Evolutionary conservation across 495 filamentous ascomycete genomes (phyloP).

Genomic region (Penicillium subrubescens): DNA sequence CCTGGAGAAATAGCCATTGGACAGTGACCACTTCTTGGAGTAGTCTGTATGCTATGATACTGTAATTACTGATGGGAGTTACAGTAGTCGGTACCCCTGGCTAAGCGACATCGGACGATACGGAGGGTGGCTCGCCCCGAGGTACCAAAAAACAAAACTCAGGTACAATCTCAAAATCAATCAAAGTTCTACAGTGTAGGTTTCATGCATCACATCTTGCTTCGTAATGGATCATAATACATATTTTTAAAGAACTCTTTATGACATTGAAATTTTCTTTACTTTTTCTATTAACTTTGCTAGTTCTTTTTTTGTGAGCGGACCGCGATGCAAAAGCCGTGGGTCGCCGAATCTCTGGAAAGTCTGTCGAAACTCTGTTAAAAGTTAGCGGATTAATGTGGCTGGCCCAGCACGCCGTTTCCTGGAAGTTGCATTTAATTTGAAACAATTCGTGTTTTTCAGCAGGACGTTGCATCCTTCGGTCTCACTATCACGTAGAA

Average conservation of each 20-base stretch:
- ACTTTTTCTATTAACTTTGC: background rate
- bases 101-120: background rate
- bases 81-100: no score
- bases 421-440: slow-evolving; percentile 1
- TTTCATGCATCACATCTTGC: background rate
- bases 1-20: background rate
- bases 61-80: background rate
- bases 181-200: background rate
- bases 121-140: background rate
- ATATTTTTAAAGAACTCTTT: slow-evolving; percentile 1
- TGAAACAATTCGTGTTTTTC: background rate
- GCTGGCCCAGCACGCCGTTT: background rate
- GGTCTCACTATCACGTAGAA: slow-evolving; percentile 4
- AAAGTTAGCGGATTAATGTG: background rate
- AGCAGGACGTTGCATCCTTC: slow-evolving; percentile 1
- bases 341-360: slow-evolving; percentile 21
- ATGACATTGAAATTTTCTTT: background rate
- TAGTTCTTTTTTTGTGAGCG: slow-evolving; percentile 4
- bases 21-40: background rate
- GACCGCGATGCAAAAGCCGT: slow-evolving; percentile 14
- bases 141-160: background rate
- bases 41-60: background rate
- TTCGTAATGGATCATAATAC: no score
- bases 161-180: background rate
- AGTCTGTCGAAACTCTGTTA: slow-evolving; percentile 15